Base-by-base conservation (phyloP, 129 eudicot genomes). In the Ambrosia trifida region DNA sequence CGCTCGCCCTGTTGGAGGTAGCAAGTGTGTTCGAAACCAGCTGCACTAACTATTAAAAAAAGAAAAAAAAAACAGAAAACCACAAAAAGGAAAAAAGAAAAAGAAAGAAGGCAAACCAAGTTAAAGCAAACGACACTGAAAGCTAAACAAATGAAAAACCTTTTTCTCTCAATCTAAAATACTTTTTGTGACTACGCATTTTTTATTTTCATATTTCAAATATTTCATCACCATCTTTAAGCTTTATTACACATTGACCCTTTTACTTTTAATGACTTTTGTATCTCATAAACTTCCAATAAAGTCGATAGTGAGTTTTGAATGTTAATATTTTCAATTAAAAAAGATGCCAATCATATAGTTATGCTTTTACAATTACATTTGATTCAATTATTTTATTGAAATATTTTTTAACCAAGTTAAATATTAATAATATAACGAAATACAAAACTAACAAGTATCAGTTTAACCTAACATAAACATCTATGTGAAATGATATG, bases 161-260 rank as follows among this genome's bases (percentile, higher is more conserved):
- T 78, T 43, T 52, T 50, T 28, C 62, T 44, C 77, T 63, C 68
- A 64, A 70, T 77, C 28, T 66, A 66, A 66, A 36, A 56, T 77
- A 7, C 14, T 12, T 76, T 69, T 12, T 36, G 57, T 76, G 69
- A 47, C 45, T 17, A 12, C 13, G 47, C 67, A 53, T 67, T 66
- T 54, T 32, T 67, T 40, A 53, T 66, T 5, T 14, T 4, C 70
- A 17, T 46, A 31, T 61, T 11, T 47, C 17, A 60, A 54, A 17
- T 46, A 31, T 61, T 11, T 47, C 17, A 60, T 61, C 66, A 8
- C 43, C 47, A 60, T 72, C 59, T 44, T 41, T 24, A 57, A 24
- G 24, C 56, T 19, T 71, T 40, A 70, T 70, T 53, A 13, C 40
- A 36, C 36, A 72, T 44, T 43, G 12, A 45, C 41, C 69, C 77